phyloP scores from a whole-genome alignment of 116 monocot genomes.

The Posidonia oceanica region DNA sequence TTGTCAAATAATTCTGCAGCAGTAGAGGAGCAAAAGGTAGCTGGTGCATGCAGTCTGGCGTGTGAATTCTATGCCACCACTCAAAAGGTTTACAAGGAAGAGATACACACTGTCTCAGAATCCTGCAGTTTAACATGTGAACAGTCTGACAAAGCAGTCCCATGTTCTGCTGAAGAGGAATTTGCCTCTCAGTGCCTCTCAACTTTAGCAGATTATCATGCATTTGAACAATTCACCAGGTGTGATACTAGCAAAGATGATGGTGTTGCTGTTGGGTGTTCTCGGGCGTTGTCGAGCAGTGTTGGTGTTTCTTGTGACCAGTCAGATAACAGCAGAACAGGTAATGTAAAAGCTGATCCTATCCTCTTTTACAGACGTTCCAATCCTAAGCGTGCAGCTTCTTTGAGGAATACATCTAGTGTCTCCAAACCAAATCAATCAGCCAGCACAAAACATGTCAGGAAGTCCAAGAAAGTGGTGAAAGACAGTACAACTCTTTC shows the following conservation, averaged over 20 bases:
- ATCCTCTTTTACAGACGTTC: constrained; percentile 34
- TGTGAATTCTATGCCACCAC: background rate
- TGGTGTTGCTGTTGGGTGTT: constrained; percentile 6
- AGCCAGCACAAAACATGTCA: constrained; percentile 15
- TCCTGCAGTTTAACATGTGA: background rate
- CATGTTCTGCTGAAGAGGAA: background rate
- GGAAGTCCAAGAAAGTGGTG: constrained; percentile 22
- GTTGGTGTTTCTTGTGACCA: constrained; percentile 13
- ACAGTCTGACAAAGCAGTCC: background rate
- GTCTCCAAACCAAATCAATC: constrained; percentile 16
- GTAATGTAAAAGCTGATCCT: constrained; percentile 13
- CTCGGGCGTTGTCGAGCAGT: constrained; percentile 9
- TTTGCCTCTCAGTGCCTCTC: background rate
- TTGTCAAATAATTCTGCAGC: background rate
- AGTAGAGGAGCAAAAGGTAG: background rate
- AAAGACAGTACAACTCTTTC: constrained; percentile 3
- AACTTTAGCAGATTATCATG: background rate
- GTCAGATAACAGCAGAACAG: constrained; percentile 4
- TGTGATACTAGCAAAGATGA: constrained; percentile 2
- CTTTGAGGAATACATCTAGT: constrained; percentile 19
- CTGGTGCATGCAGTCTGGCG: background rate
- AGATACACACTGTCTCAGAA: background rate
- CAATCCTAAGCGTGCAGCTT: constrained; percentile 70
- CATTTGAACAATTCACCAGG: background rate
- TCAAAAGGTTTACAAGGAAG: background rate